Conservation (phyloP, 2,329 filamentous ascomycete genomes). For the Exophiala sp. region DNA sequence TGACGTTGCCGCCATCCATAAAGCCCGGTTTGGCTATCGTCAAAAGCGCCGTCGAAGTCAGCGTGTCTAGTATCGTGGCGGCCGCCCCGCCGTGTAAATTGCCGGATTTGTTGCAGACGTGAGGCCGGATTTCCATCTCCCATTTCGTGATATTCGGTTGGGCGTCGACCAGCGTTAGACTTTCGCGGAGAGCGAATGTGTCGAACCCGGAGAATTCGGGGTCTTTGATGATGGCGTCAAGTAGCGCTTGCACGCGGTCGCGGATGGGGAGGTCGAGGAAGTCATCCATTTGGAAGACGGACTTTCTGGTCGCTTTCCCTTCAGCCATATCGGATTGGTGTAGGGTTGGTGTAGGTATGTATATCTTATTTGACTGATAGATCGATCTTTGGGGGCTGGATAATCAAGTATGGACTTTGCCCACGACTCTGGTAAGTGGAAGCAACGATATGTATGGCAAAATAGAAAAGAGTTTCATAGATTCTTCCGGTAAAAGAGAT, state of each 20-base stretch:
- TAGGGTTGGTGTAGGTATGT: no score
- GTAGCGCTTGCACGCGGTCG: conserved; percentile 17
- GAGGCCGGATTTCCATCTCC: conserved; percentile 14
- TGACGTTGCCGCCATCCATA: conserved; percentile 15
- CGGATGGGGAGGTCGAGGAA: conserved; percentile 10
- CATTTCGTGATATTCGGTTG: conserved; percentile 17
- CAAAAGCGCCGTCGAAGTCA: conserved; percentile 16
- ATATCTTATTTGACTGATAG: no score
- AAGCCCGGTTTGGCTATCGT: conserved; percentile 15
- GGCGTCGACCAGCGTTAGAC: conserved; percentile 14
- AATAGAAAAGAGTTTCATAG: no score
- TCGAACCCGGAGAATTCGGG: conserved; percentile 22
- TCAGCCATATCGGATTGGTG: conserved; percentile 3
- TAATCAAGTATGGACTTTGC: no score
- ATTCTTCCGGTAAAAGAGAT: no score
- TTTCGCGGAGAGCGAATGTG: conserved; percentile 8
- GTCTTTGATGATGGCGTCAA: conserved; percentile 12
- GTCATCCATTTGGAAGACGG: conserved; percentile 7
- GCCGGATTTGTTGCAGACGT: conserved; percentile 23
- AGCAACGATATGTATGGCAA: no score
- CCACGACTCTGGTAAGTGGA: no score
- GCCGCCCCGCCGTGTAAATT: conserved; percentile 24
- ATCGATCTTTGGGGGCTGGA: no score
- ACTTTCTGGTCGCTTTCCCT: conserved; percentile 2
- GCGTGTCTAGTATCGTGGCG: conserved; percentile 16